Evolutionary conservation across 169 alveolate genomes (phyloP).

Genomic region (Eimeria sp.): DNA sequence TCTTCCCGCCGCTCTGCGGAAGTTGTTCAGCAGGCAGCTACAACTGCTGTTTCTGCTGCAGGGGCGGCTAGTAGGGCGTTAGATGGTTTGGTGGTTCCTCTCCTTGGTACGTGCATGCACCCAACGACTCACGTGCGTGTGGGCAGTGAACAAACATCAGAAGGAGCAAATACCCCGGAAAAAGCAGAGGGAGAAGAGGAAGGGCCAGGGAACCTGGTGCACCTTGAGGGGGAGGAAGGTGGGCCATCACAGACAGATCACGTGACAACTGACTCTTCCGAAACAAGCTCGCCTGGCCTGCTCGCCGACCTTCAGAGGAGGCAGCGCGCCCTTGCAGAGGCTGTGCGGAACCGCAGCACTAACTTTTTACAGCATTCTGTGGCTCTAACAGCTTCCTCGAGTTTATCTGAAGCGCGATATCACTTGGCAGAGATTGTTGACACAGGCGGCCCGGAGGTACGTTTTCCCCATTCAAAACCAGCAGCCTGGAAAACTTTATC

Average conservation of each 20-base stretch:
- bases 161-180: neutral
- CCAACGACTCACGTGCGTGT: neutral
- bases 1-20: conserved; percentile 52
- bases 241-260: neutral
- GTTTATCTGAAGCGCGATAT: conserved; percentile 53
- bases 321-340: conserved; percentile 58
- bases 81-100: conserved; percentile 15
- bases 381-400: conserved; percentile 34
- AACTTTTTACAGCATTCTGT: conserved; percentile 59
- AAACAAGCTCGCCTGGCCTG: conserved; percentile 7
- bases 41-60: conserved; percentile 22
- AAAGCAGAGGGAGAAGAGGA: neutral
- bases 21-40: conserved; percentile 47
- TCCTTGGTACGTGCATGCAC: conserved; percentile 18
- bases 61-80: conserved; percentile 12
- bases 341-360: conserved; percentile 36
- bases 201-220: neutral
- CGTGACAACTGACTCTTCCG: neutral
- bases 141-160: neutral
- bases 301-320: conserved; percentile 44
- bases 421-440: conserved; percentile 58
- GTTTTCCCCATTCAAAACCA: neutral
- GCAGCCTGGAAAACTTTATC: neutral
- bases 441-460: conserved; percentile 74
- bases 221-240: neutral